These are phyloP conservation scores for Trichomonas tenax DNA, from an alignment of 208 protist species.

Conservation along the genomic window DNA sequence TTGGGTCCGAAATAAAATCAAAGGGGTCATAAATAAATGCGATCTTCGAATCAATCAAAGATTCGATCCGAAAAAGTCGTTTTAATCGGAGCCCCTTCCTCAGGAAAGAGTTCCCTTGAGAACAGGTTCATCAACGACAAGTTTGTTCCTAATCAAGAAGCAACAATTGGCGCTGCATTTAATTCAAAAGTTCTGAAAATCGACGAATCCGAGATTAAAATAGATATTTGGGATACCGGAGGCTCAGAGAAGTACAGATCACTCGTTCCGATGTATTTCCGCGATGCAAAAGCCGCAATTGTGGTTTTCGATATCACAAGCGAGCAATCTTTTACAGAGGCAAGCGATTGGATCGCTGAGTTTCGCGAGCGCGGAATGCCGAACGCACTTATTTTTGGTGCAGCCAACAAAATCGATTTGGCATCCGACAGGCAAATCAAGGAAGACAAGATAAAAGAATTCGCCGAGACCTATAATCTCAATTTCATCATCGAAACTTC, in stretches of 20 bases:
- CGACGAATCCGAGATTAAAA: neutral
- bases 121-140: neutral
- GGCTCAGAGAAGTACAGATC: neutral
- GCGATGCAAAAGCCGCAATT: slow-evolving; percentile 4
- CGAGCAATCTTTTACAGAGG: neutral
- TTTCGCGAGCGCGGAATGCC: neutral
- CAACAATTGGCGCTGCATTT: slow-evolving; percentile 18
- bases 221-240: slow-evolving; percentile 20
- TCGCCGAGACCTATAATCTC: neutral
- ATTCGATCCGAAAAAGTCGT: slow-evolving; percentile 9
- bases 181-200: neutral
- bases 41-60: neutral
- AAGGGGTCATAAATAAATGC: neutral
- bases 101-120: neutral
- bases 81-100: neutral
- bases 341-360: neutral
- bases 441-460: neutral
- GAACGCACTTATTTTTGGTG: neutral
- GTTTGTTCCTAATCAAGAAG: neutral
- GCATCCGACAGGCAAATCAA: neutral
- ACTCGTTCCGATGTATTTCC: slow-evolving; percentile 8
- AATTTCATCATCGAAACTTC: neutral
- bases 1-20: no score
- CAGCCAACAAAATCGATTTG: slow-evolving; percentile 10
- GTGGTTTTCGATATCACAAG: slow-evolving; percentile 10